Base-by-base conservation (phyloP, 2,329 filamentous ascomycete genomes). In the Xylariaceae sp. region DNA sequence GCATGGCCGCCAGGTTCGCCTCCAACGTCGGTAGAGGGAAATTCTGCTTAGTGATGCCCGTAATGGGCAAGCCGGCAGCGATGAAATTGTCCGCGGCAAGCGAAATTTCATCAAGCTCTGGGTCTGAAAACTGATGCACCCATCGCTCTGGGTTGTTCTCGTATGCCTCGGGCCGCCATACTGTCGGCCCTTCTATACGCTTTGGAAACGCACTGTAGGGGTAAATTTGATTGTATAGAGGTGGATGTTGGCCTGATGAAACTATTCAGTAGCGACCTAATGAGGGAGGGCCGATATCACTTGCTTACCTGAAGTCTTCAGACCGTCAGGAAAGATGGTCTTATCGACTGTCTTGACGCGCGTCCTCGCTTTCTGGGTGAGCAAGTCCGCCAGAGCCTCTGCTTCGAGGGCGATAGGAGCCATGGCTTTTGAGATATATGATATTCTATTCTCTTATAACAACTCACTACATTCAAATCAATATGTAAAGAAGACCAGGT, bases 211-310 rank as follows among this genome's bases (percentile, higher is more conserved):
- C 72, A 2, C 75, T 73, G 62, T 86, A 88, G 1, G 82, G 76
- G 41, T 68, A 72, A n/a, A 88, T 60, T 17, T 76, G 69, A 38
- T 80, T 72, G 57, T 80, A 81, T 33, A 83, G 63, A 5, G 85
- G 85, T n/a, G 76, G 72, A 45, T 83, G 80, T 62, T 88, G 85
- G 21, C 85, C 85, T 35, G 78, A n/a, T n/a, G n/a, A n/a, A n/a
- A n/a, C 4, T 32, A 19, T 12, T 29, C 3, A 33, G 54, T 22
- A 56, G 44, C 17, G 78, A 16, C n/a, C n/a, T n/a, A n/a, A n/a
- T n/a, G n/a, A n/a, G n/a, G n/a, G n/a, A n/a, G n/a, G n/a, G n/a
- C n/a, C n/a, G n/a, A n/a, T n/a, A n/a, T n/a, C n/a, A n/a, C n/a
- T n/a, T n/a, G n/a, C 48, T 49, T 50, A 63, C 61, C 61, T 50